A percentile compares a stretch with the other conserved stretches of the same genome.
Evolutionary conservation across 495 filamentous ascomycete genomes (phyloP).

Genomic region (Penicillium goetzii): DNA sequence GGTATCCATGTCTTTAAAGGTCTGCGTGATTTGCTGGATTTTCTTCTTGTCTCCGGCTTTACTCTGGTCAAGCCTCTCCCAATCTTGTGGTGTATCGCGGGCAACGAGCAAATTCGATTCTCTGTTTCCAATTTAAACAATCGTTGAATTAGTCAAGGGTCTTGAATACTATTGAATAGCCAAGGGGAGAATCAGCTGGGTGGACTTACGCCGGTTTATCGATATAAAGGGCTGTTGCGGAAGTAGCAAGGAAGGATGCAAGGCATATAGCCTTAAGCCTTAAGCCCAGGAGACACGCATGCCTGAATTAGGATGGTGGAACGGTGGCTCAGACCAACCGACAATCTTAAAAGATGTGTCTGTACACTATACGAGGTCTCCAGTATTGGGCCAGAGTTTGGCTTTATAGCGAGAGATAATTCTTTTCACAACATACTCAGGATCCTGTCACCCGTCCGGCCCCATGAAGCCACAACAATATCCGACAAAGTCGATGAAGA

Average conservation of each 20-base stretch:
- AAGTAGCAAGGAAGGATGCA: background rate
- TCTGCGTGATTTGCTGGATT: background rate
- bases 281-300: background rate
- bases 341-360: too few species aligned
- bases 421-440: too few species aligned
- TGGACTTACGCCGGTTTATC: background rate
- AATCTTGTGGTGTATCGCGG: background rate
- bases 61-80: background rate
- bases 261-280: background rate
- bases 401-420: too few species aligned
- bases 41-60: background rate
- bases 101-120: background rate
- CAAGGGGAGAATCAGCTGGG: background rate
- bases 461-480: too few species aligned
- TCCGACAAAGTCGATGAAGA: too few species aligned
- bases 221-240: background rate
- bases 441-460: too few species aligned
- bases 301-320: background rate
- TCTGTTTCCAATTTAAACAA: background rate
- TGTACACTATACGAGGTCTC: background rate
- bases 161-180: background rate
- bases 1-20: background rate
- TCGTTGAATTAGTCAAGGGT: background rate
- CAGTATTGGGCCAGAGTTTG: too few species aligned
- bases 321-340: too few species aligned